These are phyloP conservation scores for Gossypium ekmanianum DNA, from an alignment of 345 rosid genomes.

Conservation along the genomic window DNA sequence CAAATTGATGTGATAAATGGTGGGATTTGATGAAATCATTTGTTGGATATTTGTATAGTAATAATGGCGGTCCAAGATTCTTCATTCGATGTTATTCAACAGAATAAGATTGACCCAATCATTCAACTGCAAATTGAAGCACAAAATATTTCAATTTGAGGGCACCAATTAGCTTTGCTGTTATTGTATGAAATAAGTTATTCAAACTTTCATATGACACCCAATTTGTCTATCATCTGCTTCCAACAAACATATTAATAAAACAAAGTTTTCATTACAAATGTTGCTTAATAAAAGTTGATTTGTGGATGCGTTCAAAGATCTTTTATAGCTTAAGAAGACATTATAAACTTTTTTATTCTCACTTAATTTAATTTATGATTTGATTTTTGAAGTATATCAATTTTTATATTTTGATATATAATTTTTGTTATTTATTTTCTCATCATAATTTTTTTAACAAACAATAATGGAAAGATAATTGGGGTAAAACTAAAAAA, in stretches of 20 bases:
- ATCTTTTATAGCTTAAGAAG: slow-evolving; percentile 10
- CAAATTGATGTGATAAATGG: not conserved
- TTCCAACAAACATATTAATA: not conserved
- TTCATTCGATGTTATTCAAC: slow-evolving; percentile 27
- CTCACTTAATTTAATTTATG: not conserved
- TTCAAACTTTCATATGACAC: not conserved
- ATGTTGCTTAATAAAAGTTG: not conserved
- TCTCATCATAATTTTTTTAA: no score
- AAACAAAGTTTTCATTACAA: not conserved
- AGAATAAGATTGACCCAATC: slow-evolving; percentile 37
- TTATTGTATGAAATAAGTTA: not conserved
- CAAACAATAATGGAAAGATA: no score
- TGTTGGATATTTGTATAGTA: not conserved
- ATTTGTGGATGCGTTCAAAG: slow-evolving; percentile 13
- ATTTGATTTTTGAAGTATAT: no score
- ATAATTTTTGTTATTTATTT: no score
- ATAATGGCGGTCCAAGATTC: slow-evolving; percentile 18
- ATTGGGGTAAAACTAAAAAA: no score
- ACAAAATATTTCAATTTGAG: not conserved
- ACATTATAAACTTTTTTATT: not conserved
- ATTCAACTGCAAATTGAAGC: slow-evolving; percentile 25
- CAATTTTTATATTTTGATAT: no score
- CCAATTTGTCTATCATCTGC: not conserved
- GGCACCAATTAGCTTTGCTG: slow-evolving; percentile 2
- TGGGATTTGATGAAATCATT: not conserved